These are phyloP conservation scores for Candida xiaguanensis DNA, from an alignment of 805 yeast genomes.

Conservation along the genomic window DNA sequence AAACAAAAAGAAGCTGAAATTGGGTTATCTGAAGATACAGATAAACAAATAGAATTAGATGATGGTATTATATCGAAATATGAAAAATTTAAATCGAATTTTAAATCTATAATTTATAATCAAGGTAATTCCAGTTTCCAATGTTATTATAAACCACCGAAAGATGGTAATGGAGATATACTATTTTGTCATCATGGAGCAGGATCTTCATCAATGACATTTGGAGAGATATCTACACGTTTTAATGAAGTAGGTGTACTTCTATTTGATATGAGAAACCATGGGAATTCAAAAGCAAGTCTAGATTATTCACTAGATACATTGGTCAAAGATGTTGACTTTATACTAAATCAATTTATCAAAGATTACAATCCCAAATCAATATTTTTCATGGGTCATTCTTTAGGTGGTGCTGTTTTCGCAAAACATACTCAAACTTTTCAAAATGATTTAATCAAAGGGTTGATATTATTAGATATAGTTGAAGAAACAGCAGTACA, in stretches of 20 bases:
- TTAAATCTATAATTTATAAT: slow-evolving; percentile 17
- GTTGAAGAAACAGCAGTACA: slow-evolving; percentile 89
- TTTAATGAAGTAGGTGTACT: slow-evolving; percentile 47
- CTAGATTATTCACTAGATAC: slow-evolving; percentile 42
- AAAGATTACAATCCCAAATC: slow-evolving; percentile 16
- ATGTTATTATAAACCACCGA: slow-evolving; percentile 58
- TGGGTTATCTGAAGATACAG: slow-evolving; percentile 18
- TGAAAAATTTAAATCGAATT: slow-evolving; percentile 13
- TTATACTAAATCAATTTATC: slow-evolving; percentile 41
- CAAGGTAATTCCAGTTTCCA: slow-evolving; percentile 21
- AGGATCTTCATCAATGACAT: slow-evolving; percentile 82
- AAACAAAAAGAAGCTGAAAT: slow-evolving; percentile 21
- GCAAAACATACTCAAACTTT: slow-evolving; percentile 48
- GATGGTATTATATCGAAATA: slow-evolving; percentile 3
- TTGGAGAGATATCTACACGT: slow-evolving; percentile 48
- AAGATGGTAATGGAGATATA: slow-evolving; percentile 42
- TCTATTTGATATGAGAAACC: slow-evolving; percentile 81
- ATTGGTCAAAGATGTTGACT: slow-evolving; percentile 56
- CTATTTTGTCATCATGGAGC: slow-evolving; percentile 92
- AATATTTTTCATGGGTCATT: slow-evolving; percentile 77
- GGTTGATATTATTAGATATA: slow-evolving; percentile 80
- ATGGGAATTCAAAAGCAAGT: slow-evolving; percentile 46
- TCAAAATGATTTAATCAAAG: slow-evolving; percentile 41
- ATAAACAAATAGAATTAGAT: background rate
- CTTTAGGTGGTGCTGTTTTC: slow-evolving; percentile 83